Conservation (phyloP, 108 stramenopile species). For the Cylindrotheca closterium region DNA sequence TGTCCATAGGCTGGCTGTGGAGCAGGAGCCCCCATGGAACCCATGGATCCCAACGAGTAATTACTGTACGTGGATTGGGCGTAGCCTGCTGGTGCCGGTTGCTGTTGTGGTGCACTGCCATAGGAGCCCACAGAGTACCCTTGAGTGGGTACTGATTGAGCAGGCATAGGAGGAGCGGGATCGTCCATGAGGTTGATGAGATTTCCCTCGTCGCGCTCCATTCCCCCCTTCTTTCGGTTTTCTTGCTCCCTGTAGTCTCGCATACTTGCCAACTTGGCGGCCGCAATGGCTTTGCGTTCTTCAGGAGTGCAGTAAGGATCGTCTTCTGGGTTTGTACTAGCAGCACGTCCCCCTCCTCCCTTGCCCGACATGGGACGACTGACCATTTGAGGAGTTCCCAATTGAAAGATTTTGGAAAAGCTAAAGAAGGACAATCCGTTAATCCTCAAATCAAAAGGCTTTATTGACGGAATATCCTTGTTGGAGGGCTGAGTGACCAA, state of each 20-base stretch:
- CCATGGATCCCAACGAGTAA: slow-evolving; percentile 20
- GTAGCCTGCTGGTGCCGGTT: slow-evolving; percentile 1
- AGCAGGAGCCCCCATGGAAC: not conserved
- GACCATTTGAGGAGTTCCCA: slow-evolving; percentile 49
- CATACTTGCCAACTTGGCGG: slow-evolving; percentile 49
- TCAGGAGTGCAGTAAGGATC: slow-evolving; percentile 35
- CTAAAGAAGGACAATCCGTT: slow-evolving; percentile 48
- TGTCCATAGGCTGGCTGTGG: slow-evolving; percentile 3
- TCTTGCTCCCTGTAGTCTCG: slow-evolving; percentile 27
- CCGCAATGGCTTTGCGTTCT: slow-evolving; percentile 46
- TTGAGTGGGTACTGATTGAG: not conserved
- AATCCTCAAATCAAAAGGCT: slow-evolving; percentile 57
- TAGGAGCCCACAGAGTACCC: not conserved
- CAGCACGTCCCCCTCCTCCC: slow-evolving; percentile 8
- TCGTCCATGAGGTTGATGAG: slow-evolving; percentile 43
- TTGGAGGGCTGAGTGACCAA: slow-evolving; percentile 46
- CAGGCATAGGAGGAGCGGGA: slow-evolving; percentile 18
- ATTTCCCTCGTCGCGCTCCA: slow-evolving; percentile 16
- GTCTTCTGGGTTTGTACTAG: slow-evolving; percentile 12
- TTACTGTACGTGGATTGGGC: slow-evolving; percentile 32
- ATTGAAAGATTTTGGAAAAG: slow-evolving; percentile 52
- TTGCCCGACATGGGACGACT: slow-evolving; percentile 15
- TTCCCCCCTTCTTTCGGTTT: not conserved
- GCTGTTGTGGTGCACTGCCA: not conserved
- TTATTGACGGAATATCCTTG: slow-evolving; percentile 30